Evolutionary conservation across 257 asterid species (phyloP).

Genomic region (Lycium ferocissimum): DNA sequence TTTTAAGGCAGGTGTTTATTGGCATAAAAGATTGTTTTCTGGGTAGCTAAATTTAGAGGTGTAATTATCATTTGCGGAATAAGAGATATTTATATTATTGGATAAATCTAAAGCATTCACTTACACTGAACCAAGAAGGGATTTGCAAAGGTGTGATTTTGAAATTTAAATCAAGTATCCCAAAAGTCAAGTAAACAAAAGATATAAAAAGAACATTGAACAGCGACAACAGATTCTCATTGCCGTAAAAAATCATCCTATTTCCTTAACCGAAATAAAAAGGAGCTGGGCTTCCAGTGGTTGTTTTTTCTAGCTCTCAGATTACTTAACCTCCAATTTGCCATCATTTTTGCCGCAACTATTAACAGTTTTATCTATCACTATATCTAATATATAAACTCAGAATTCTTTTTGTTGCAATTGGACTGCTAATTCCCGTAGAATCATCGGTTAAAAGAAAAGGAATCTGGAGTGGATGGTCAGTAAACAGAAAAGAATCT

Average conservation of each 20-base stretch:
- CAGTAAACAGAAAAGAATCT: not conserved
- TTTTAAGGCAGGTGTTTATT: not conserved
- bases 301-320: not conserved
- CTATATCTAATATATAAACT: not conserved
- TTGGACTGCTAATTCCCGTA: not conserved
- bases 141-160: not conserved
- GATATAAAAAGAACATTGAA: not conserved
- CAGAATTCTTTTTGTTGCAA: not conserved
- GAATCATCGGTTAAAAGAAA: not conserved
- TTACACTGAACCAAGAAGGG: not conserved
- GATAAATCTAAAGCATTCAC: not conserved
- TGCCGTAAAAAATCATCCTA: not conserved
- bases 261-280: not conserved
- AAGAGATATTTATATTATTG: not conserved
- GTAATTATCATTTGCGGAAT: not conserved
- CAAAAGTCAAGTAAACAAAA: not conserved
- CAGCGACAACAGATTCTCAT: not conserved
- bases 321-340: not conserved
- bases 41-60: not conserved
- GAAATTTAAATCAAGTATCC: not conserved
- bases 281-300: not conserved
- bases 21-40: not conserved
- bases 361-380: not conserved
- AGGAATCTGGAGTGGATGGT: constrained; percentile 16
- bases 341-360: not conserved